Percentiles rank a stretch among this genome's conserved stretches.
Evolutionary conservation across 129 eudicot genomes (phyloP).

Genomic region (Pittosporum tobira): DNA sequence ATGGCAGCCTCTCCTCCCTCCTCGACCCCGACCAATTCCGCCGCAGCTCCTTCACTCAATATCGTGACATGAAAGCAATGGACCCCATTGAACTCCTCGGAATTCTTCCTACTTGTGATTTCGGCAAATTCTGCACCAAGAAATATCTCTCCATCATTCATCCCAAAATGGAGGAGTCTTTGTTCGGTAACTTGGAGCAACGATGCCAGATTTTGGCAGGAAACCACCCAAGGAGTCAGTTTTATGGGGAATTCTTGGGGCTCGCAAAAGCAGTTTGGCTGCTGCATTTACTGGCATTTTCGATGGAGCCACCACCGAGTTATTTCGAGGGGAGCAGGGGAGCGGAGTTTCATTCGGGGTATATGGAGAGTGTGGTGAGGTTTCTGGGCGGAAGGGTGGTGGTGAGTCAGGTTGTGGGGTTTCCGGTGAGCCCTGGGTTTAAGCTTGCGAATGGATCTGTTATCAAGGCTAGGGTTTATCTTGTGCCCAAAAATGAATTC

Average conservation of each 20-base stretch:
- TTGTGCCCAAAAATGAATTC: slow-evolving; percentile 50
- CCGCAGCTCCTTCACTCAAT: slow-evolving; percentile 70
- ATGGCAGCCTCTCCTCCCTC: slow-evolving; percentile 58
- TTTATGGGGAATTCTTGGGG: slow-evolving; percentile 65
- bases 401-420: slow-evolving; percentile 53
- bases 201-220: slow-evolving; percentile 71
- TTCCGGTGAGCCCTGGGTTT: slow-evolving; percentile 95
- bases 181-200: slow-evolving; percentile 87
- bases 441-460: slow-evolving; percentile 74
- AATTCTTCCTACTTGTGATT: slow-evolving; percentile 64
- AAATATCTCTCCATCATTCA: slow-evolving; percentile 75
- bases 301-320: slow-evolving; percentile 77
- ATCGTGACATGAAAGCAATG: slow-evolving; percentile 81
- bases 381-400: slow-evolving; percentile 46
- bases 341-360: slow-evolving; percentile 64
- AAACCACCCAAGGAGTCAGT: slow-evolving; percentile 79
- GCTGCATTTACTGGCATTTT: slow-evolving; percentile 84
- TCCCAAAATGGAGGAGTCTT: slow-evolving; percentile 95
- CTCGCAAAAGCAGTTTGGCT: slow-evolving; percentile 91
- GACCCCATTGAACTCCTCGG: slow-evolving; percentile 80
- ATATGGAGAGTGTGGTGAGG: slow-evolving; percentile 92
- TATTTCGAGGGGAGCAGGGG: slow-evolving; percentile 83
- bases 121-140: slow-evolving; percentile 73
- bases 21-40: slow-evolving; percentile 72
- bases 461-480: slow-evolving; percentile 89